Conservation (phyloP, 106 monocot species). For the Dioscorea dumetorum region DNA sequence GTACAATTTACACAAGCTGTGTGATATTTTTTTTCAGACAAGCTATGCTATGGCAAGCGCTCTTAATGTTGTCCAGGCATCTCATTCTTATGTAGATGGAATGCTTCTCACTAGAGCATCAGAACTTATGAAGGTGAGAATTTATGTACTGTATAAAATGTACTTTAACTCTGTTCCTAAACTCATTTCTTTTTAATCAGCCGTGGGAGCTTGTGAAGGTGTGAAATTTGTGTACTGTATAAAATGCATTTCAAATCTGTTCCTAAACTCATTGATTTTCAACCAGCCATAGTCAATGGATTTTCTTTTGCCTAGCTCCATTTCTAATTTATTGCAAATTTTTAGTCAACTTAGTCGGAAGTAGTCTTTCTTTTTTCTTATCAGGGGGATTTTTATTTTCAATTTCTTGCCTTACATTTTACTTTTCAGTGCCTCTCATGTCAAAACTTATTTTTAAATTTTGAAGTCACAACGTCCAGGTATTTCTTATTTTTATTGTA, state of each 20-base stretch:
- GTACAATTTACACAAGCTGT: neutral
- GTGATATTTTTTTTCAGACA: slow-evolving; percentile 48
- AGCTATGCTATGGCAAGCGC: slow-evolving; percentile 63
- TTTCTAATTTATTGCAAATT: too few species aligned
- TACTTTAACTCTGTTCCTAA: neutral
- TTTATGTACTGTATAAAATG: neutral
- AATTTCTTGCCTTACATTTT: too few species aligned
- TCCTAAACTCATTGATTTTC: neutral
- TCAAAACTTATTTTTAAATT: neutral
- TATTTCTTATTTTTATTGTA: neutral
- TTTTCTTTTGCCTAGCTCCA: neutral
- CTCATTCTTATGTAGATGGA: slow-evolving; percentile 81
- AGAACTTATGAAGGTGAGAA: slow-evolving; percentile 55
- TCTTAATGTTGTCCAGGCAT: slow-evolving; percentile 85
- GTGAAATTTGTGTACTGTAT: neutral
- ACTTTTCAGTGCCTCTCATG: too few species aligned
- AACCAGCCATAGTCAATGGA: neutral
- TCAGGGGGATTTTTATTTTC: neutral
- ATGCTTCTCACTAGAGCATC: slow-evolving; percentile 75
- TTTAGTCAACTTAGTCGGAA: neutral
- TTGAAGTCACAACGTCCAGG: neutral
- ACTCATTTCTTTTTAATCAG: too few species aligned
- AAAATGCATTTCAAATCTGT: neutral
- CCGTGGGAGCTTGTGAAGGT: neutral
- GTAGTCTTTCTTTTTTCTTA: neutral